Conservation (phyloP, 257 asterid genomes). For the Solanum sitiens region DNA sequence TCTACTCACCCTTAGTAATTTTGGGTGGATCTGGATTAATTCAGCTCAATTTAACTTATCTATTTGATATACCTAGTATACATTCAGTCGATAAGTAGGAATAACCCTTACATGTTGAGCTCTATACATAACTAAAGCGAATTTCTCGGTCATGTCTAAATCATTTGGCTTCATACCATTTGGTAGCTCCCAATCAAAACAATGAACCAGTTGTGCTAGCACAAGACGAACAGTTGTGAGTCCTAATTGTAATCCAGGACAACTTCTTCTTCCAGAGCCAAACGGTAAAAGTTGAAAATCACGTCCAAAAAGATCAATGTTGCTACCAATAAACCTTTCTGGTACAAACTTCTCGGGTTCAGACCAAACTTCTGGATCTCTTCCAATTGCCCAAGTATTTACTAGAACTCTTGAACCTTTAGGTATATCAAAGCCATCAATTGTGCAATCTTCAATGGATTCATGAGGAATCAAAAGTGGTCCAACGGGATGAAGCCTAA, state of each 20-base stretch:
- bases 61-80: not conserved
- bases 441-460: conserved; percentile 8
- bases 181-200: not conserved
- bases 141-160: too few species aligned
- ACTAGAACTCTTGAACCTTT: not conserved
- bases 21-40: not conserved
- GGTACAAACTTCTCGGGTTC: not conserved
- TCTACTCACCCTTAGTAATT: not conserved
- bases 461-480: conserved; percentile 7
- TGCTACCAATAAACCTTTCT: not conserved
- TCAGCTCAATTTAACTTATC: not conserved
- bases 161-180: too few species aligned
- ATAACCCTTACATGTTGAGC: too few species aligned
- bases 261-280: not conserved
- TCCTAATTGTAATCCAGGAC: conserved; percentile 5
- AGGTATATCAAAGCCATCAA: conserved; percentile 5
- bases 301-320: conserved; percentile 1
- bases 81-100: too few species aligned
- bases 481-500: conserved; percentile 11
- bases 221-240: not conserved
- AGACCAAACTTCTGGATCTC: not conserved
- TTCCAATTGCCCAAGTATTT: conserved; percentile 4
- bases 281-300: not conserved
- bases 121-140: too few species aligned
- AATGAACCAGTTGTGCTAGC: conserved; percentile 1